Base-by-base conservation (phyloP, 768 basidiomycete species). In the Podaxis sp. region DNA sequence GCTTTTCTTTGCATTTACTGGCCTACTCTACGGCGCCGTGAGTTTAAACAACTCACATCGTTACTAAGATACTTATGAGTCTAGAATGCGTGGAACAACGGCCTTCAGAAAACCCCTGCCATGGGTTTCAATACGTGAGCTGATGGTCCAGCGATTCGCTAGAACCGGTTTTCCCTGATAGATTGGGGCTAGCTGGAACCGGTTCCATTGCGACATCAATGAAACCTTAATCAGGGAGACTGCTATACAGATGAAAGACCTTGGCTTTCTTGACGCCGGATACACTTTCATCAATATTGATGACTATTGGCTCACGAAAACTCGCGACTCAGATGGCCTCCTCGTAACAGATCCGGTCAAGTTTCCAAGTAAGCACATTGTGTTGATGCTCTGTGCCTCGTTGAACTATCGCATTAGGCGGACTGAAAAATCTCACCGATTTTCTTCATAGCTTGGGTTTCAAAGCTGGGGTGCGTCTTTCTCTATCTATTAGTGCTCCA, bases 61-160 rank as follows among this genome's bases (percentile, higher is more conserved):
- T 5, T 21, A 16, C 16, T 37, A 9, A n/a, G 36, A 21, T 40
- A 25, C 51, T 59, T n/a, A 54, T 55, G 44, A 54, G 23, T 42
- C 50, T 27, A 63, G 63, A 28, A 46, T 35, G 64, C 67, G 5
- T 69, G 68, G 65, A 64, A 69, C 38, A 65, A 67, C 54, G 42
- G 50, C 23, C 57, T 59, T 28, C 65, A 68, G 57, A 65, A 64
- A 58, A 64, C 64, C 5, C 69, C 69, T 35, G 67, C 69, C 25
- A 70, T 70, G 66, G 69, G 69, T 2, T 70, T 70, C 64, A 70
- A 67, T 46, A 66, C 67, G 67, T 69, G 42, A 14, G 65, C 57
- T 10, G 11, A 52, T 18, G 18, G 1, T 16, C 13, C 27, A 18
- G 7, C 4, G n/a, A 3, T 35, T 27, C 7, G 7, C 21, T 27